Conservation (phyloP, 1,139 yeast genomes). For the Hansenula sp. region DNA sequence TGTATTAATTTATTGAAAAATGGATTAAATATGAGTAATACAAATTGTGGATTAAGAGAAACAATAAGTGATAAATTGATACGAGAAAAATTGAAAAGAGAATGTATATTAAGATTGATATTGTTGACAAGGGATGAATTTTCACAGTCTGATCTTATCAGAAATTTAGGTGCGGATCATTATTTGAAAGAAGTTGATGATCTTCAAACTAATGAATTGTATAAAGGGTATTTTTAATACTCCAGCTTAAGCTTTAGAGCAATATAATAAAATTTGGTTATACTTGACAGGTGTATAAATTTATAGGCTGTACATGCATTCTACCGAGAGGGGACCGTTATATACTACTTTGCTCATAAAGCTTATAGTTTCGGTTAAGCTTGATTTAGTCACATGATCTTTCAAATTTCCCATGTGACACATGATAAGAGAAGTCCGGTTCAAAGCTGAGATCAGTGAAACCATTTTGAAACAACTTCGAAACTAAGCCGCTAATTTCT, state of each 20-base stretch:
- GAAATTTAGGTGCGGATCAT: slow-evolving; percentile 17
- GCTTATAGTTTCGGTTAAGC: too few species aligned
- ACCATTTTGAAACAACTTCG: too few species aligned
- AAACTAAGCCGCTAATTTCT: too few species aligned
- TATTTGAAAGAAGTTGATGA: slow-evolving; percentile 10
- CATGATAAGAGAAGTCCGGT: too few species aligned
- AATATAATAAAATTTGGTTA: too few species aligned
- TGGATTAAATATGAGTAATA: slow-evolving; percentile 40
- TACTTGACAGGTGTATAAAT: too few species aligned
- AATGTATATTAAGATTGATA: slow-evolving; percentile 21
- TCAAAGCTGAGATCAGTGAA: too few species aligned
- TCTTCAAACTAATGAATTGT: slow-evolving; percentile 10
- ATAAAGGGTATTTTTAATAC: slow-evolving; percentile 3
- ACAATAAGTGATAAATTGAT: slow-evolving; percentile 36
- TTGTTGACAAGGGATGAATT: slow-evolving; percentile 13
- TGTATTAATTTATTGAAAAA: slow-evolving; percentile 38
- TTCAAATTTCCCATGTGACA: too few species aligned
- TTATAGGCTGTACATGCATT: not conserved
- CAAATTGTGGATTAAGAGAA: slow-evolving; percentile 48
- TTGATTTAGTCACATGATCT: too few species aligned
- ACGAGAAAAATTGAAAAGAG: slow-evolving; percentile 32
- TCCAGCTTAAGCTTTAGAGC: too few species aligned
- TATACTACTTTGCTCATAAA: not conserved
- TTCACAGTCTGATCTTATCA: slow-evolving; percentile 14
- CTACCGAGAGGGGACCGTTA: too few species aligned